These are phyloP conservation scores for Barnettozyma sp. DNA, from an alignment of 805 yeast species.

Conservation along the genomic window DNA sequence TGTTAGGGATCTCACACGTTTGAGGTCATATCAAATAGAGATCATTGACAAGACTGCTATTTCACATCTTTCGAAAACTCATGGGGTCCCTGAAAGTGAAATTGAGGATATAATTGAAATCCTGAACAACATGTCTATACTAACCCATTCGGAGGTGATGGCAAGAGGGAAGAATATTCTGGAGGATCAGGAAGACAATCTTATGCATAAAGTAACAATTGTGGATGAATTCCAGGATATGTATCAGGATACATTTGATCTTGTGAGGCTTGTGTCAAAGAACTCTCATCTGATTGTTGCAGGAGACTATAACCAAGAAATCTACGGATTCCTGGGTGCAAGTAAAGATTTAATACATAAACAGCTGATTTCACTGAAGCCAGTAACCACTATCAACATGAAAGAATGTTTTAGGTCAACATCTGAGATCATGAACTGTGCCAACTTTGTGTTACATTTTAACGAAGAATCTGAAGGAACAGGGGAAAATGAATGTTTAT, in stretches of 20 bases:
- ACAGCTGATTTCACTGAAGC: constrained; percentile 17
- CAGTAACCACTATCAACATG: constrained; percentile 27
- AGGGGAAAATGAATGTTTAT: constrained; percentile 1
- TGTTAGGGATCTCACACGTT: constrained; percentile 1
- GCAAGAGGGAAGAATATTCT: constrained; percentile 29
- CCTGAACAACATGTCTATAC: constrained; percentile 12
- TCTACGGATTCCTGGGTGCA: constrained; percentile 60
- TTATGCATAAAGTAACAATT: constrained; percentile 35
- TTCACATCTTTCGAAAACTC: background rate
- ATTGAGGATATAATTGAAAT: constrained; percentile 8
- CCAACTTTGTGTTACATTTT: constrained; percentile 24
- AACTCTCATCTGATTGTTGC: constrained; percentile 54
- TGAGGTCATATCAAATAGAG: background rate
- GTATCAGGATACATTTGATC: constrained; percentile 40
- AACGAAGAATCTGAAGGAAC: constrained; percentile 6
- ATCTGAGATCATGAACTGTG: constrained; percentile 45
- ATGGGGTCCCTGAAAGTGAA: background rate
- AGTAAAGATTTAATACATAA: constrained; percentile 28
- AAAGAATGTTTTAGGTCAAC: constrained; percentile 55
- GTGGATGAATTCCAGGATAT: constrained; percentile 76
- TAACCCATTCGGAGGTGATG: constrained; percentile 21
- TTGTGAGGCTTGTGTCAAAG: constrained; percentile 34
- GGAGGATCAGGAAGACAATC: constrained; percentile 18
- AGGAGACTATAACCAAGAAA: constrained; percentile 67
- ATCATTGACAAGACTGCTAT: background rate